phyloP scores from a whole-genome alignment of 2,329 filamentous ascomycete genomes.

The Alternaria postmessia region DNA sequence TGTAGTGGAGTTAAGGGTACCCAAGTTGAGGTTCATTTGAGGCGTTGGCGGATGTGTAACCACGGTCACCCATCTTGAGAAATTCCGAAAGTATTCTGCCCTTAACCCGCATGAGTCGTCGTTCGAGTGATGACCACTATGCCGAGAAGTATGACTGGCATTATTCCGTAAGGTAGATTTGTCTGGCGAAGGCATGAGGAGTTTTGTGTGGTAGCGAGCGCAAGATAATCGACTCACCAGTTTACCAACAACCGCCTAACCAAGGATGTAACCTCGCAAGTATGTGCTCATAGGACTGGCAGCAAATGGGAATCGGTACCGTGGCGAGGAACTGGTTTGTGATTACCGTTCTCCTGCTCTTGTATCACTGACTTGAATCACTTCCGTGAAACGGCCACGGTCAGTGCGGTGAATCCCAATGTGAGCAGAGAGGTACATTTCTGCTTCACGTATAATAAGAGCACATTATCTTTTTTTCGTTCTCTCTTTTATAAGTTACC shows the following conservation, averaged over 20 bases:
- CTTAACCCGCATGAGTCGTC: not conserved
- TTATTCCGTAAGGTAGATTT: not conserved
- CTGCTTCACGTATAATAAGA: not conserved
- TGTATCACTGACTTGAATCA: not conserved
- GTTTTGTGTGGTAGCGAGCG: constrained; percentile 1
- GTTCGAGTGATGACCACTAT: not conserved
- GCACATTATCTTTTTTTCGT: not conserved
- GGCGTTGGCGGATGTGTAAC: constrained; percentile 5
- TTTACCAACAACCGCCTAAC: not conserved
- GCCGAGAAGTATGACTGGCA: not conserved
- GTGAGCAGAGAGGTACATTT: not conserved
- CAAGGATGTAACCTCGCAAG: not conserved
- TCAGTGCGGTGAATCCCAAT: not conserved
- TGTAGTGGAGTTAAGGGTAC: constrained; percentile 3
- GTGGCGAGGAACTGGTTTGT: not conserved
- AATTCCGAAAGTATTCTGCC: not conserved
- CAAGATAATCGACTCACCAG: not conserved
- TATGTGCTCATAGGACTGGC: not conserved
- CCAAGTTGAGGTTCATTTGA: not conserved
- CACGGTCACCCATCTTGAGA: not conserved
- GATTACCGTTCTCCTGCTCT: not conserved
- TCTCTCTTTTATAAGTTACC: not conserved
- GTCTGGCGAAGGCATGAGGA: not conserved
- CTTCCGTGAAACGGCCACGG: not conserved
- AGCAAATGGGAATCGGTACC: not conserved